Evolutionary conservation across 2,329 filamentous ascomycete genomes (phyloP), one percentile per base, ranked within the genome.

Genomic region (Fusarium pseudograminearum): DNA sequence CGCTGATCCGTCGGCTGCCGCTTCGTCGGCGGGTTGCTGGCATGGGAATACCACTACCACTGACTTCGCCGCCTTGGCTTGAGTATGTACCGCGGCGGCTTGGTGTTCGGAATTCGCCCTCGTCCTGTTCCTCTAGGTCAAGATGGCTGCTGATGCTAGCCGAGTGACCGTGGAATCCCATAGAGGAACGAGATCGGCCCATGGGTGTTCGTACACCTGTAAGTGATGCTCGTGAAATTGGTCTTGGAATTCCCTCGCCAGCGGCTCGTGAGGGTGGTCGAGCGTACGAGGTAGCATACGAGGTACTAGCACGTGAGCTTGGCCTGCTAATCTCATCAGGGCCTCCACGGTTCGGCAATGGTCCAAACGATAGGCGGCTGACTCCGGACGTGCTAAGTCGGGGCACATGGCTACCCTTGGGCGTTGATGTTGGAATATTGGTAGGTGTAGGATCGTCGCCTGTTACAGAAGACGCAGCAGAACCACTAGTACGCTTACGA

Each of bases 111-210:
- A 80, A 74, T 14, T 82, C 81, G 40, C 71, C 72, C 42, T 81
- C 80, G 33, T 83, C 81, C 30, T 80, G 78, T 64, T 83, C 81
- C 30, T 81, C 78, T 33, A 82, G 82, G 58, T 87, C 85, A 40
- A 86, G 84, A 55, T 85, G 81, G 69, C 85, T 86, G 69, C 85
- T 86, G 76, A 90, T 83, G 74, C 86, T 90, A 52, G 85, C 80
- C 15, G 86, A 86, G 70, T 88, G 85, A 6, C 85, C 83, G 69
- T 90, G 86, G 57, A 90, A 87, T 59, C 88, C 88, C 69, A 94
- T 83, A 16, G 91, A 93, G 51, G 90, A 93, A 51, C 91, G 86
- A 20, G 92, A 90, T 55, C 92, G 87, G 28, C 87, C 88, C 55
- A 93, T 80, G 2, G 91, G 89, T 15, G 91, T 92, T 64, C 90